Evolutionary conservation across 495 filamentous ascomycete species (phyloP).

Genomic region (Physcia stellaris): DNA sequence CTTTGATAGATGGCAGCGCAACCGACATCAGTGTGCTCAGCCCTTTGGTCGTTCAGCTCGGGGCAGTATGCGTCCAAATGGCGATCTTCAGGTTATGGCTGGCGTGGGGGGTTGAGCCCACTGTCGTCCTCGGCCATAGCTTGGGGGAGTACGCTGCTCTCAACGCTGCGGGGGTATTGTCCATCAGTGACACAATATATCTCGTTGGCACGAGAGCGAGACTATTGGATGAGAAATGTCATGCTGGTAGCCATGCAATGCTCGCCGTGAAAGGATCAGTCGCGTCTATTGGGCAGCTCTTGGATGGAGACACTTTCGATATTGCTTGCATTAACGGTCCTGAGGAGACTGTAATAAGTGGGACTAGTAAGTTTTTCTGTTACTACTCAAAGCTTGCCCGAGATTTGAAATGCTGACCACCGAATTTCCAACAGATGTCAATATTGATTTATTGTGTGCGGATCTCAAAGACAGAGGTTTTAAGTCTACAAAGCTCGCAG

Average conservation of each 20-base stretch:
- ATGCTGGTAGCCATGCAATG: constrained; percentile 39
- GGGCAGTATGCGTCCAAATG: constrained; percentile 22
- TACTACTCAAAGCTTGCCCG: too few species aligned
- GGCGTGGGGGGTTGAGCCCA: constrained; percentile 23
- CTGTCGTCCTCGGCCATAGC: constrained; percentile 23
- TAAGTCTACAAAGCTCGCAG: constrained; percentile 55
- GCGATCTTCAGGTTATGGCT: constrained; percentile 22
- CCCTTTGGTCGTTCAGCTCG: constrained; percentile 21
- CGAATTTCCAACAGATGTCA: too few species aligned
- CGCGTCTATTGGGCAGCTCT: constrained; percentile 20
- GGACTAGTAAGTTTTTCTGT: too few species aligned
- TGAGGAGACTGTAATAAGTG: constrained; percentile 37
- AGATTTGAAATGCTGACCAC: too few species aligned
- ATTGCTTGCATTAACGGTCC: constrained; percentile 41
- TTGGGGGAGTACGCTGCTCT: constrained; percentile 29
- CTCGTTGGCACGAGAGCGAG: constrained; percentile 56
- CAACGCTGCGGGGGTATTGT: constrained; percentile 16
- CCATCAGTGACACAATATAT: constrained; percentile 24
- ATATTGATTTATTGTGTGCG: constrained; percentile 44
- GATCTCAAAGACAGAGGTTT: constrained; percentile 39
- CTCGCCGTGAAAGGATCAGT: constrained; percentile 18
- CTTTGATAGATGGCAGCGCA: constrained; percentile 14
- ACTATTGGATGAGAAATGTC: constrained; percentile 50
- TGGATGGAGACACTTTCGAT: constrained; percentile 22
- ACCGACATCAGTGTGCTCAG: constrained; percentile 11